phyloP scores from a whole-genome alignment of 106 monocot genomes.

The Chionographis japonica region DNA sequence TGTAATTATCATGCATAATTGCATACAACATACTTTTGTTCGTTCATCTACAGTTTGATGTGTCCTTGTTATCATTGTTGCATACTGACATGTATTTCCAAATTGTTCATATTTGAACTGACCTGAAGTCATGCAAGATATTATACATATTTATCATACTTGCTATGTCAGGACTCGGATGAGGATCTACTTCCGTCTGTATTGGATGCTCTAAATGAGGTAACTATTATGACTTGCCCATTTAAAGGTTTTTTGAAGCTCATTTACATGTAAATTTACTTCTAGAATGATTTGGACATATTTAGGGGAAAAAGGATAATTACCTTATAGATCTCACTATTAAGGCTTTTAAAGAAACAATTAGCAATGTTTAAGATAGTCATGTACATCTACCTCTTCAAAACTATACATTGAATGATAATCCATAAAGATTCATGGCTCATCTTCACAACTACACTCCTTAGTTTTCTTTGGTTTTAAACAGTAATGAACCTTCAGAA shows the following conservation, averaged over 20 bases:
- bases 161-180: constrained; percentile 55
- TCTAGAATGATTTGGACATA: background rate
- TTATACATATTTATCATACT: constrained; percentile 1
- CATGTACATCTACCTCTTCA: too few species aligned
- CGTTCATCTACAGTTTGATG: too few species aligned
- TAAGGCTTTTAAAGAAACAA: background rate
- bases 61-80: background rate
- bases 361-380: too few species aligned
- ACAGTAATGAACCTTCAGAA: too few species aligned
- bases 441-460: too few species aligned
- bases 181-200: constrained; percentile 74
- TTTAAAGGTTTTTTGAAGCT: background rate
- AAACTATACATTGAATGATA: too few species aligned
- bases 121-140: background rate
- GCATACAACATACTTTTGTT: too few species aligned
- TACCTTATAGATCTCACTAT: constrained; percentile 1
- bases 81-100: background rate
- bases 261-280: background rate
- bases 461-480: too few species aligned
- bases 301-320: background rate
- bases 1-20: too few species aligned
- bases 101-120: too few species aligned
- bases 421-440: too few species aligned
- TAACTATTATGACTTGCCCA: constrained; percentile 14
- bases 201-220: constrained; percentile 82